Evolutionary conservation across 108 stramenopile species (phyloP), one percentile per base, ranked within the genome.

Genomic region (Ochromonas danica): DNA sequence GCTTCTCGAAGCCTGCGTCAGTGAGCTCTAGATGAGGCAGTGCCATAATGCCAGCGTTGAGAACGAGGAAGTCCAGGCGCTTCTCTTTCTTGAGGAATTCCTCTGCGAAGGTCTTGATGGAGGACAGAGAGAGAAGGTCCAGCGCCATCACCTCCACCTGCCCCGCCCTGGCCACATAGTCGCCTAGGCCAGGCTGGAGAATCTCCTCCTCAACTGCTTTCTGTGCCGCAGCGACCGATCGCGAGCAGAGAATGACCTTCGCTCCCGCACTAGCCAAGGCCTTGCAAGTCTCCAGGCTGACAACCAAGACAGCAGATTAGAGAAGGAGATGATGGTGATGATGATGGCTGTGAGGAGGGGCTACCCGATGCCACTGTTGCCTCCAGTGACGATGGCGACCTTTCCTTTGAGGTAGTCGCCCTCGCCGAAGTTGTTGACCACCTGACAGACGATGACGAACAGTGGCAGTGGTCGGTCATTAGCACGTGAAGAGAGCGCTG

Each of bases 21-120:
- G 87, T 89, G 1, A 70, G 40, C 22, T 81, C 75, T 33, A 42
- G 25, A 39, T 80, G 38, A 10, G 82, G 85, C 27, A 86, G 36
- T 33, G 85, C 86, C 86, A 87, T 87, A 41, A 87, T 82, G 0
- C 85, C 86, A 30, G 86, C 86, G 39, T 87, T 87, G 43, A 80
- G 80, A 40, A 87, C 83, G 28, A 86, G 83, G n/a, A 83, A 79
- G 67, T 83, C 82, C 1, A 86, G 57, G 27, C 60, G 72, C n/a
- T 41, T 43, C 63, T 85, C 79, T 35, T 42, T 41, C 42, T 25
- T 40, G 43, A 31, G 42, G 30, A 81, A 75, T n/a, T 70, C 71
- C 1, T 42, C 82, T 28, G 83, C 84, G 43, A 85, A 86, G n/a
- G 17, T 57, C 28, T 82, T 65, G 39, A 86, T 84, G 0, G 86